Conservation (phyloP, 2,329 filamentous ascomycete genomes). For the Pseudohalonectria lignicola region DNA sequence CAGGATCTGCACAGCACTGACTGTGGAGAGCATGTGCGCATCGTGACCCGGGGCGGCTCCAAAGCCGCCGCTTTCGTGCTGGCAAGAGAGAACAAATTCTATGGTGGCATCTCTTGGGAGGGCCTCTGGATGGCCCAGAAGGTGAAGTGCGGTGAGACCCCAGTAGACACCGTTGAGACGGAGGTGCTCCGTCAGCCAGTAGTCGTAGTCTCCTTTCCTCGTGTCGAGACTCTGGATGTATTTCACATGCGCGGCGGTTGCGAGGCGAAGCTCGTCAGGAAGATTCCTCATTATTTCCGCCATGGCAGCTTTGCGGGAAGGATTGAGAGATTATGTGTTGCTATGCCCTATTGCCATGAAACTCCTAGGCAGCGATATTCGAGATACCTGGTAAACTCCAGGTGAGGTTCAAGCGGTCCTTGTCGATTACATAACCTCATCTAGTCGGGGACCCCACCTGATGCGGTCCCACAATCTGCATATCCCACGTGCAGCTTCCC, state of each 20-base stretch:
- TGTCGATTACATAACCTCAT: too few species aligned
- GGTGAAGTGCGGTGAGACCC: slow-evolving; percentile 81
- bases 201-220: slow-evolving; percentile 88
- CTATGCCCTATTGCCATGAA: too few species aligned
- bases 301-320: too few species aligned
- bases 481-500: too few species aligned
- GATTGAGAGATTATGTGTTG: too few species aligned
- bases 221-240: slow-evolving; percentile 92
- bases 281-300: slow-evolving; percentile 19
- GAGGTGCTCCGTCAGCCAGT: slow-evolving; percentile 95
- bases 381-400: too few species aligned
- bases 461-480: too few species aligned
- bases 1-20: slow-evolving; percentile 89
- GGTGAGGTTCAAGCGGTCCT: too few species aligned
- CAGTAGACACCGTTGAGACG: slow-evolving; percentile 94
- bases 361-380: too few species aligned
- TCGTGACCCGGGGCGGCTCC: slow-evolving; percentile 91
- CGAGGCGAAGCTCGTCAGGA: slow-evolving; percentile 31
- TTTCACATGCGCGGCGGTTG: slow-evolving; percentile 59
- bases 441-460: too few species aligned
- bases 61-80: slow-evolving; percentile 82
- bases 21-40: slow-evolving; percentile 90
- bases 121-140: slow-evolving; percentile 71
- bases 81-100: slow-evolving; percentile 90
- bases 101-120: slow-evolving; percentile 73